Evolutionary conservation across 306 rosid genomes (phyloP).

Genomic region (Vigna hirtella): DNA sequence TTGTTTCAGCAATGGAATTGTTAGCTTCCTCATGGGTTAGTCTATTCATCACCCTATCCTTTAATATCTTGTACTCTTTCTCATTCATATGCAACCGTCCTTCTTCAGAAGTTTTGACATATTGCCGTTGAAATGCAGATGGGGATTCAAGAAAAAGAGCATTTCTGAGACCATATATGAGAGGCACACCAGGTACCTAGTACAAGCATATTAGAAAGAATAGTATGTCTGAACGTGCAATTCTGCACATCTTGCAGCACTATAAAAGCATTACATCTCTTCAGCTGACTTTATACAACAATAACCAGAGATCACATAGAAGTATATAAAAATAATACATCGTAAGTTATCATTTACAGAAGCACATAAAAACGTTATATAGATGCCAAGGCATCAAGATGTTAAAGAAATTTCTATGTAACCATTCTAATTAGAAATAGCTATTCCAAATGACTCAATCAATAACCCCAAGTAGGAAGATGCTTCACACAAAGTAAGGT

Average conservation of each 20-base stretch:
- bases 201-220: conserved; percentile 33
- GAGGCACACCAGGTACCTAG: conserved; percentile 89
- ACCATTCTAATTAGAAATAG: no score
- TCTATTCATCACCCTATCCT: conserved; percentile 37
- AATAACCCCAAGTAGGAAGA: no score
- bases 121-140: conserved; percentile 64
- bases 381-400: no score
- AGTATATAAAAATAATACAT: no score
- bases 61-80: conserved; percentile 53
- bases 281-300: not conserved
- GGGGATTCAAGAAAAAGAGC: conserved; percentile 75
- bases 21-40: conserved; percentile 43
- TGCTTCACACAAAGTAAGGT: conserved; percentile 5
- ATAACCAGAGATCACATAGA: not conserved
- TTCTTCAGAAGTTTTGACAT: conserved; percentile 70
- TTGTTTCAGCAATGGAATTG: conserved; percentile 42
- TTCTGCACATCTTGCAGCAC: not conserved
- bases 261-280: not conserved
- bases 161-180: conserved; percentile 71
- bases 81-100: conserved; percentile 62
- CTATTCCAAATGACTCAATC: no score
- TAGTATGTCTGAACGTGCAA: not conserved
- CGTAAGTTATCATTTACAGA: not conserved
- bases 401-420: no score
- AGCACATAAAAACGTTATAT: no score